Evolutionary conservation across 306 rosid genomes (phyloP), one percentile per base, ranked within the genome.

Genomic region (Vigna reflexopilosa): DNA sequence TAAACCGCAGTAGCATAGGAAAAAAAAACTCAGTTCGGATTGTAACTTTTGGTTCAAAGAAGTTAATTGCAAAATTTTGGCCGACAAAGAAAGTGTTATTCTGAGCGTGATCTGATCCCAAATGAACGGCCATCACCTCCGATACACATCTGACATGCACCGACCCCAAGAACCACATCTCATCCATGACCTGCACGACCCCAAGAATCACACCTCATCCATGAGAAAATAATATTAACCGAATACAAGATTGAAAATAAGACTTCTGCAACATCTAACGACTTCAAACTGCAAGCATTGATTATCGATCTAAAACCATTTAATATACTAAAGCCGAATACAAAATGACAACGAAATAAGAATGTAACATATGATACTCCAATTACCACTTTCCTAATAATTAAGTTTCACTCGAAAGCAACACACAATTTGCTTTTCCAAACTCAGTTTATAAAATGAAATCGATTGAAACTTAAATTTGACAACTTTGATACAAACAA

Each of bases 61-160:
- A 24, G 57, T 61, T 65, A 49, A 80, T 34, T 67, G 64, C 80
- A 84, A 84, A 76, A 66, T 49, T 59, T 65, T 44, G 72, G 45
- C 59, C 28, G 20, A 55, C 52, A 49, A 42, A 32, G 34, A 74
- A 40, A 30, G n/a, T 12, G 32, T 3, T 38, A 48, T 38, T 48
- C 70, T 45, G 42, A 36, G 36, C 10, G 61, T 42, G 47, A 45
- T 52, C 56, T 36, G 67, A 48, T 62, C 44, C 65, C 57, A 61
- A n/a, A 12, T 63, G 78, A 78, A 32, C 20, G 1, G 78, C 58
- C 52, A 15, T 55, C 9, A 22, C 44, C 17, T 28, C 40, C 73
- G 22, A 42, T 57, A 42, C 45, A 26, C 24, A 67, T 2, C 32
- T 7, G 80, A 79, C 81, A 76, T 84, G 76, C 77, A 74, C 9